Evolutionary conservation across 805 yeast genomes (phyloP), one percentile per base, ranked within the genome.

Genomic region (Candida michaelii): DNA sequence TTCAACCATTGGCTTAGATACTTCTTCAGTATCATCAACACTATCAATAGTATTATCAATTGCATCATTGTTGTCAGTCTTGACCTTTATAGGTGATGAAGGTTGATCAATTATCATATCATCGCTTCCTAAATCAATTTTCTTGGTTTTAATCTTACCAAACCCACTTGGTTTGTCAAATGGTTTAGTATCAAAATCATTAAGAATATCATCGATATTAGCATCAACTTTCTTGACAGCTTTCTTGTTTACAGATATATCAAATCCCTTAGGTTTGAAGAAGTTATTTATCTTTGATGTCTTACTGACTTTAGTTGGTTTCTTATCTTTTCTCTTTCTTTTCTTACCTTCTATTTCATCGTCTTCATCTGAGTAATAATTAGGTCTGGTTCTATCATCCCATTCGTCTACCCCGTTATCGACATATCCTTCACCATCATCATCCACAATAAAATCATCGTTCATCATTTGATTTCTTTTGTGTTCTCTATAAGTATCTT

Each of bases 361-460:
- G 15, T 74, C 80, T 25, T 77, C 85, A 31, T 79, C 84, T n/a
- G 80, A 76, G 46, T 74, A 75, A 53, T 76, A 77, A 40, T 71
- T 65, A 32, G 74, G 77, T 41, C 71, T 68, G 42, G 70, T 58
- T 25, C 70, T 62, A 30, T 69, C 73, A 45, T 82, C 95, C 90
- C 95, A 89, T 46, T 89, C 96, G 54, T 91, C 95, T 6, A 76
- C 86, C 44, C 99, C 99, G 32, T 85, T 85, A 54, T 93, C 98
- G 1, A 89, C 90, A 56, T 91, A 91, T 0, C 97, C 98, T 50
- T 83, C 85, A 23, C 97, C 97, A 51, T 85, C 82, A 60, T 91
- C 98, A 59, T 89, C 97, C 2, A 89, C 95, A 27, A 91, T 93
- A 59, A 91, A 91, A 60, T 91, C 97, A 56, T 91, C 97, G 47